These are phyloP conservation scores for Xanthoceras sorbifolium DNA, from an alignment of 345 rosid genomes.

Conservation along the genomic window DNA sequence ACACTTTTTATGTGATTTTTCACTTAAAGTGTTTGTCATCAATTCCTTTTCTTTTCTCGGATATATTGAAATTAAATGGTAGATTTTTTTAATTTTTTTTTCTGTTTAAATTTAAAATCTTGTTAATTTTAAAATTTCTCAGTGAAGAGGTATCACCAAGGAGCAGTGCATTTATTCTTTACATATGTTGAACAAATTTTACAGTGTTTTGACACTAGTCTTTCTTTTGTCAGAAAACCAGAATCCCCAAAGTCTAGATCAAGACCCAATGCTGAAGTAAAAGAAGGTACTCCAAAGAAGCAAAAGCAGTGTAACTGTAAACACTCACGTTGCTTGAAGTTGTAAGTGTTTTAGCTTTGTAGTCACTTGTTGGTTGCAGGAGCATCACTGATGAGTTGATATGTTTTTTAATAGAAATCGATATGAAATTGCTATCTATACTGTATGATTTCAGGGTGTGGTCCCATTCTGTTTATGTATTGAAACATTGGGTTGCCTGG, in stretches of 20 bases:
- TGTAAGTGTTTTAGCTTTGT: slow-evolving; percentile 52
- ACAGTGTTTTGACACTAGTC: neutral
- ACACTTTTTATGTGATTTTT: neutral
- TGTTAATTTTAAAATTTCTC: slow-evolving; percentile 1
- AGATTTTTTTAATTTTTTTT: neutral
- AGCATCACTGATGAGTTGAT: neutral
- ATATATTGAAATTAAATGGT: slow-evolving; percentile 9
- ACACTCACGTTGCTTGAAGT: slow-evolving; percentile 96
- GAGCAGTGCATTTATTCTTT: neutral
- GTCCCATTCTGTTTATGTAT: neutral
- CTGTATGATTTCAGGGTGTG: neutral
- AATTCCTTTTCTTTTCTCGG: neutral
- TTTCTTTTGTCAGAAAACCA: slow-evolving; percentile 52
- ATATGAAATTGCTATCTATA: neutral
- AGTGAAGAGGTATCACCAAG: neutral
- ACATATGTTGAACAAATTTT: neutral
- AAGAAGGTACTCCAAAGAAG: slow-evolving; percentile 94
- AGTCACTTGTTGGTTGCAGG: neutral
- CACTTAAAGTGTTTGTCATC: neutral
- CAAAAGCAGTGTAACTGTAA: slow-evolving; percentile 97
- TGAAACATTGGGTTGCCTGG: neutral
- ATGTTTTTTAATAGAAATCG: neutral
- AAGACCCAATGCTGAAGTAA: slow-evolving; percentile 61
- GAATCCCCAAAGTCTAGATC: slow-evolving; percentile 84
- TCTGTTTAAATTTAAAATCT: neutral